A percentile compares a stretch with the other conserved stretches of the same genome.
These are phyloP conservation scores for Davidsoniella australis DNA, from an alignment of 2,329 filamentous ascomycete genomes.

Conservation along the genomic window DNA sequence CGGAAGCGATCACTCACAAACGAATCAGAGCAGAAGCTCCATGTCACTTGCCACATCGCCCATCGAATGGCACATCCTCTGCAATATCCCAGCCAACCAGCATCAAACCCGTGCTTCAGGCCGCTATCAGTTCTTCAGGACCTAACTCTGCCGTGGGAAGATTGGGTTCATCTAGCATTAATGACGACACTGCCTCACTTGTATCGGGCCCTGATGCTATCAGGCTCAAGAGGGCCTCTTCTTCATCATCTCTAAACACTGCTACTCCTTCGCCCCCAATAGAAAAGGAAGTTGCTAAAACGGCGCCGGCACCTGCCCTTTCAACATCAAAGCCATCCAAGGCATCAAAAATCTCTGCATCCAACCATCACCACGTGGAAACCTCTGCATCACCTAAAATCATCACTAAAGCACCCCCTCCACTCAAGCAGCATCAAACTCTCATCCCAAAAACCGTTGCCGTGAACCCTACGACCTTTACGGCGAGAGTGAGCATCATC, in stretches of 20 bases:
- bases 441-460: conserved; percentile 4
- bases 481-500: conserved; percentile 9
- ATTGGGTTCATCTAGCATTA: no score
- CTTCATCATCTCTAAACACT: no score
- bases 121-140: neutral
- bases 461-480: conserved; percentile 3
- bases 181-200: no score
- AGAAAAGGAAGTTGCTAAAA: no score
- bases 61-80: conserved; percentile 3
- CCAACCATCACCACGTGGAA: no score
- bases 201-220: no score
- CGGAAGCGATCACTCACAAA: no score
- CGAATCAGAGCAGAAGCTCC: conserved; percentile 1
- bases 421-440: conserved; percentile 1
- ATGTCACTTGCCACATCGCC: neutral
- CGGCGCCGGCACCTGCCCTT: no score
- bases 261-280: no score
- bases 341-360: no score
- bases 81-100: conserved; percentile 6
- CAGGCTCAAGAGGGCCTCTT: no score
- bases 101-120: neutral
- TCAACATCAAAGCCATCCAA: no score
- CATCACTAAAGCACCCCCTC: neutral
- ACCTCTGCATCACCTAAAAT: neutral
- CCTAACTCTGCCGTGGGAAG: neutral